Conservation (phyloP, 495 filamentous ascomycete genomes). For the Paragyromitra xinjiangensis region DNA sequence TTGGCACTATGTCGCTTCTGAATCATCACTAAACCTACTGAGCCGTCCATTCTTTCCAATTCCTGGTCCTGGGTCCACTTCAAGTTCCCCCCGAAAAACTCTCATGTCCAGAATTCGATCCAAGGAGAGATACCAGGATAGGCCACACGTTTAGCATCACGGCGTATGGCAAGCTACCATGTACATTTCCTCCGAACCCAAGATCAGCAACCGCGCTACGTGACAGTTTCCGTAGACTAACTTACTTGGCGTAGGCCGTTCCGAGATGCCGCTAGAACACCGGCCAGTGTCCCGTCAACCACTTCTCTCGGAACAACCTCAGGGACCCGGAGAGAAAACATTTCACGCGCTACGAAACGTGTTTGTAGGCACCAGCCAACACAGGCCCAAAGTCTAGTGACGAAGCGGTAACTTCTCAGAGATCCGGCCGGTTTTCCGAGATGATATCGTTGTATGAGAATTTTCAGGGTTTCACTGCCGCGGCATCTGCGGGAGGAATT, state of each 20-base stretch:
- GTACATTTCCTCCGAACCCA: constrained; percentile 11
- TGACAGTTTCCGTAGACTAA: constrained; percentile 2
- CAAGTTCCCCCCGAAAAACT: background rate
- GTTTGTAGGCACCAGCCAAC: background rate
- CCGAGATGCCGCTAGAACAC: constrained; percentile 22
- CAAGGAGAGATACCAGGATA: background rate
- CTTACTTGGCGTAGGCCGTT: constrained; percentile 5
- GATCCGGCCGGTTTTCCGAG: constrained; percentile 23
- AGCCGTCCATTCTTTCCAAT: background rate
- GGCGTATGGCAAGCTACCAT: background rate
- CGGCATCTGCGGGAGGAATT: background rate
- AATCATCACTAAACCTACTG: background rate
- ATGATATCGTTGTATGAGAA: background rate
- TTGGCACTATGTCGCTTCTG: background rate
- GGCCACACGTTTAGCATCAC: background rate
- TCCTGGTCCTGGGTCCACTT: background rate
- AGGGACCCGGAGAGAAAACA: constrained; percentile 9
- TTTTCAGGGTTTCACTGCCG: constrained; percentile 18
- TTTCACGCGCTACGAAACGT: constrained; percentile 20
- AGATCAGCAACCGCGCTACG: constrained; percentile 2
- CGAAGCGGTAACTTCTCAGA: constrained; percentile 1
- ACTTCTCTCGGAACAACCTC: background rate
- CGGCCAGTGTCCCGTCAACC: constrained; percentile 8
- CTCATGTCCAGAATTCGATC: background rate
- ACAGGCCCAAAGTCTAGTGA: background rate